phyloP scores from a whole-genome alignment of 441 rosid species.

The Pelargonium fulgidum region DNA sequence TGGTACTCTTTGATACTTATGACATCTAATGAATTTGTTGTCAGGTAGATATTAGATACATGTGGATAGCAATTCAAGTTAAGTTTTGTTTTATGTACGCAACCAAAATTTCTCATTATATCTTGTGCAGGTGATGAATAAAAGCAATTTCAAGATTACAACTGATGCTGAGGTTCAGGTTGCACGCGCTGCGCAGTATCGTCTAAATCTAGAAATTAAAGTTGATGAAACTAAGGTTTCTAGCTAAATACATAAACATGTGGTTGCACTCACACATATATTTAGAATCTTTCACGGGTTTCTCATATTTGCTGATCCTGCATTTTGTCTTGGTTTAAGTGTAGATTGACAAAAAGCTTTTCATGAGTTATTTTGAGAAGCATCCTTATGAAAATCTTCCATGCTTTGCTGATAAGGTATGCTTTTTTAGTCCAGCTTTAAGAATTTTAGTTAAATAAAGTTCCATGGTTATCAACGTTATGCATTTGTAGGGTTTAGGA shows the following conservation, averaged over 20 bases:
- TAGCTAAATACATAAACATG: not conserved
- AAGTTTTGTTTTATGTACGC: not conserved
- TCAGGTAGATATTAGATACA: no score
- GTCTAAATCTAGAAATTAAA: conserved; percentile 67
- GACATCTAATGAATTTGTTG: no score
- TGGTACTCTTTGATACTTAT: no score
- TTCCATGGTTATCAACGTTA: not conserved
- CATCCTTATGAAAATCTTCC: conserved; percentile 50
- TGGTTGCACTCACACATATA: not conserved
- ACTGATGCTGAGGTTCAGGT: conserved; percentile 74
- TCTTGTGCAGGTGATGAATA: conserved; percentile 58
- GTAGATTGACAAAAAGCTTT: conserved; percentile 77
- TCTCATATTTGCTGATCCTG: conserved; percentile 11
- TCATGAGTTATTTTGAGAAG: conserved; percentile 53
- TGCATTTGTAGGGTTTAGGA: not conserved
- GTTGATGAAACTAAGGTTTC: conserved; percentile 83
- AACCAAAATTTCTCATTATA: not conserved
- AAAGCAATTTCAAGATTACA: conserved; percentile 83
- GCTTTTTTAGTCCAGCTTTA: conserved; percentile 20
- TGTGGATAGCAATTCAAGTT: no score
- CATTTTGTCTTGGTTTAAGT: conserved; percentile 25
- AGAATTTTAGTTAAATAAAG: conserved; percentile 2
- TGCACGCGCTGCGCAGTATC: conserved; percentile 84
- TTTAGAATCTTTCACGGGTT: conserved; percentile 10
- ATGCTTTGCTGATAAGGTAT: conserved; percentile 41